These are phyloP conservation scores for Podochytrium sp. DNA, from an alignment of 192 early-diverging fungal species.

Conservation along the genomic window DNA sequence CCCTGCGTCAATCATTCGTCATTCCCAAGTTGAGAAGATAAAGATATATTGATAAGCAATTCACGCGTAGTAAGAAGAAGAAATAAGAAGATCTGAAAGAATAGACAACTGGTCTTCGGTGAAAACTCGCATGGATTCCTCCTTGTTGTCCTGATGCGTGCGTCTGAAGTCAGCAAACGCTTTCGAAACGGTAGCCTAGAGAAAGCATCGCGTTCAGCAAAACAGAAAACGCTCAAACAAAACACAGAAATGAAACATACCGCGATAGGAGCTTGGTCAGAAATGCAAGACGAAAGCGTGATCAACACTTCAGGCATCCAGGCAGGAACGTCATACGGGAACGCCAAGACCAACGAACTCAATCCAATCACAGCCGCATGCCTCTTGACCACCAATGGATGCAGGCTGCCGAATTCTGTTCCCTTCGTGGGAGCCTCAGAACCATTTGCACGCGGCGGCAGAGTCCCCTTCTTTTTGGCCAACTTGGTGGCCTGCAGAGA, in stretches of 20 bases:
- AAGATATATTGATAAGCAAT: neutral
- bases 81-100: slow-evolving; percentile 81
- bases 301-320: slow-evolving; percentile 91
- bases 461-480: slow-evolving; percentile 28
- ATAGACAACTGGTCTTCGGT: slow-evolving; percentile 75
- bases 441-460: slow-evolving; percentile 5
- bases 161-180: slow-evolving; percentile 92
- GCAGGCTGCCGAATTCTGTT: neutral
- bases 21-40: no score
- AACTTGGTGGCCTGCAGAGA: slow-evolving; percentile 21
- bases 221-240: slow-evolving; percentile 6
- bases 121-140: slow-evolving; percentile 76
- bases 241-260: slow-evolving; percentile 35
- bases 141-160: slow-evolving; percentile 92
- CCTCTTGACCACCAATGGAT: slow-evolving; percentile 61
- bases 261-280: slow-evolving; percentile 84
- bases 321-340: slow-evolving; percentile 90
- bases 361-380: slow-evolving; percentile 92
- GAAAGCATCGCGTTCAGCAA: slow-evolving; percentile 1
- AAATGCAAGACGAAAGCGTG: slow-evolving; percentile 72
- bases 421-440: neutral
- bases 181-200: slow-evolving; percentile 71
- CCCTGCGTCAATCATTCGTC: no score
- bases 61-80: slow-evolving; percentile 53
- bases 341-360: slow-evolving; percentile 84